Conservation (phyloP, 2,329 filamentous ascomycete genomes). For the Emericellopsis cladophorae region DNA sequence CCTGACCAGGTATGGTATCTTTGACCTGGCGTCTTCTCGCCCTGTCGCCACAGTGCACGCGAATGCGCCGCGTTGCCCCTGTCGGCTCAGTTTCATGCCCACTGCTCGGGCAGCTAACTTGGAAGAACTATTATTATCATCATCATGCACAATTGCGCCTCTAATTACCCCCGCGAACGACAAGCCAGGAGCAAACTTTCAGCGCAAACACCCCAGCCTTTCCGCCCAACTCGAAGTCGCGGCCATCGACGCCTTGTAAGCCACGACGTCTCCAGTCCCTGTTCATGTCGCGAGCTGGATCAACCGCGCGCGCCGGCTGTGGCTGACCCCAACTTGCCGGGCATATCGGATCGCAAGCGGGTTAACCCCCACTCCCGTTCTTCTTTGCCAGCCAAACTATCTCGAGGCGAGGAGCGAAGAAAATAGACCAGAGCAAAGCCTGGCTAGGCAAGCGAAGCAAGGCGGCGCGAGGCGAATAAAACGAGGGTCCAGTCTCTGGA, state of each 20-base stretch:
- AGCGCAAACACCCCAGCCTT: conserved; percentile 1
- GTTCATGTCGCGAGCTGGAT: not conserved
- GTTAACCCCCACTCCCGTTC: not conserved
- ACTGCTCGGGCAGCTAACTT: too few relatives aligned
- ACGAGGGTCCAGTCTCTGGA: too few relatives aligned
- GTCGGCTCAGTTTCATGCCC: too few relatives aligned
- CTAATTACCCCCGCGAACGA: too few relatives aligned
- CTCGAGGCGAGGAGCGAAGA: not conserved
- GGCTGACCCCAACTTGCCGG: too few relatives aligned
- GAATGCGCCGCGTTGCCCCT: too few relatives aligned
- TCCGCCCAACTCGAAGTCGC: conserved; percentile 1
- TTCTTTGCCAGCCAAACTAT: not conserved
- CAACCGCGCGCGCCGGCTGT: too few relatives aligned
- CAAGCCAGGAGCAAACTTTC: not conserved
- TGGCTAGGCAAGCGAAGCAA: not conserved
- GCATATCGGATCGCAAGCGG: not conserved
- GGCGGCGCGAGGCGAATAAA: not conserved
- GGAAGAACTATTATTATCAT: too few relatives aligned
- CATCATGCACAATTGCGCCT: too few relatives aligned
- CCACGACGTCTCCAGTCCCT: not conserved
- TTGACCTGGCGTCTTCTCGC: too few relatives aligned
- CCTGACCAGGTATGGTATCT: too few relatives aligned
- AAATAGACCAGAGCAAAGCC: not conserved
- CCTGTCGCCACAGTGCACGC: too few relatives aligned
- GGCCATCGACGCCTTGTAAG: not conserved